Evolutionary conservation across 73 alveolate species (phyloP).

Genomic region (Tetrahymena borealis): DNA sequence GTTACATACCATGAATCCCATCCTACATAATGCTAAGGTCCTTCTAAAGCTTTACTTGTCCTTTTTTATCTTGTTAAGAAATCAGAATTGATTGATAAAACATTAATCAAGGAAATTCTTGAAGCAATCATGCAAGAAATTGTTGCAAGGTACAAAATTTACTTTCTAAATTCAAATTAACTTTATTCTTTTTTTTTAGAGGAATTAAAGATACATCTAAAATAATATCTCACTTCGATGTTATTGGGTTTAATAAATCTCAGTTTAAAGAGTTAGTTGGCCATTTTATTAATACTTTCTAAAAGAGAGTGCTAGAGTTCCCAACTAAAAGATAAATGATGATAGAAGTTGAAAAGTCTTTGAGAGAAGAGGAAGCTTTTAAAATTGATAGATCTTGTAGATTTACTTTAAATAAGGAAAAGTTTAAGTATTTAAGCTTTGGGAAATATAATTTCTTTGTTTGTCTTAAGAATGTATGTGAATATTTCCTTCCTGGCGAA

Average conservation of each 20-base stretch:
- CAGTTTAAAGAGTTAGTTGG: neutral
- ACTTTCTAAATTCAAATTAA: neutral
- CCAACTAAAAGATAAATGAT: neutral
- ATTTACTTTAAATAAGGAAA: neutral
- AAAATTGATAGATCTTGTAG: neutral
- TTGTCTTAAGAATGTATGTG: neutral
- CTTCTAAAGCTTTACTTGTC: neutral
- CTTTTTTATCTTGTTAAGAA: neutral
- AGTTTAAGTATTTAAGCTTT: neutral
- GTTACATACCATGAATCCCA: neutral
- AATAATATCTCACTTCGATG: neutral
- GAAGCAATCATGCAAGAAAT: constrained; percentile 2
- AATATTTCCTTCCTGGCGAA: neutral
- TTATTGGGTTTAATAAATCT: neutral
- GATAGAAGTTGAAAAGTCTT: neutral
- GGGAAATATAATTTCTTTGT: neutral
- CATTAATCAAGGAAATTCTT: neutral
- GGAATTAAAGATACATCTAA: neutral
- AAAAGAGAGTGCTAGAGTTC: neutral
- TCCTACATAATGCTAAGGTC: constrained; percentile 12
- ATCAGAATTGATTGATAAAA: neutral
- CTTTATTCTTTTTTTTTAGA: neutral
- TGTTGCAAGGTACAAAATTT: neutral
- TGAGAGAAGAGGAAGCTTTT: neutral
- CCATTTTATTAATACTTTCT: neutral